A percentile compares a stretch with the other conserved stretches of the same genome.
Conservation (phyloP, 2,329 filamentous ascomycete species). For the Exophiala phaeomuriformis region DNA sequence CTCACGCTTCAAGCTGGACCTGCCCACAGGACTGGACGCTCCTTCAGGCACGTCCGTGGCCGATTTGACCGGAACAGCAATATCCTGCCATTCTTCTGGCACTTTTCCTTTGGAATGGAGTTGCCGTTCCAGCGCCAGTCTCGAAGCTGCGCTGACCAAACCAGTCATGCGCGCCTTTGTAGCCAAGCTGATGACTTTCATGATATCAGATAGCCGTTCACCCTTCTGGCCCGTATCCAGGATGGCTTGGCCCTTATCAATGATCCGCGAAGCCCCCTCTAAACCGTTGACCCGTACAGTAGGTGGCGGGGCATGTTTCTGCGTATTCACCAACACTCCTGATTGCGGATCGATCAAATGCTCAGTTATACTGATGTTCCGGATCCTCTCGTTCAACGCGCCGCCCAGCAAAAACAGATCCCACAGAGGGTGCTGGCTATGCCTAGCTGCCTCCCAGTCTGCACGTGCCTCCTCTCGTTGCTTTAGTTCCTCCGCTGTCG, state of each 20-base stretch:
- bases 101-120: constrained; percentile 72
- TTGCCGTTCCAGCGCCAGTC: constrained; percentile 63
- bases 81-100: constrained; percentile 66
- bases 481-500: constrained; percentile 52
- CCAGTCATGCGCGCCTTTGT: constrained; percentile 71
- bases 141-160: constrained; percentile 68
- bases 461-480: constrained; percentile 58
- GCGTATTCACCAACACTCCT: constrained; percentile 46
- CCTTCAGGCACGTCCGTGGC: constrained; percentile 13
- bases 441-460: constrained; percentile 56
- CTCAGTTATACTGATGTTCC: constrained; percentile 52
- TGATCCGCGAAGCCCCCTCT: constrained; percentile 55
- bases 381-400: constrained; percentile 45
- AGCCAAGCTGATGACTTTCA: constrained; percentile 74
- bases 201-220: constrained; percentile 68
- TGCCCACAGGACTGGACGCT: constrained; percentile 28
- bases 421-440: constrained; percentile 62
- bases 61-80: constrained; percentile 48
- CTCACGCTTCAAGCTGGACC: constrained; percentile 37
- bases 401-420: constrained; percentile 66
- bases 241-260: constrained; percentile 61
- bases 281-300: constrained; percentile 49
- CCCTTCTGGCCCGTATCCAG: constrained; percentile 54
- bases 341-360: constrained; percentile 54
- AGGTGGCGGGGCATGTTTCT: constrained; percentile 33